Evolutionary conservation across 352 stramenopile genomes (phyloP).

Genomic region (Phytophthora litchii): DNA sequence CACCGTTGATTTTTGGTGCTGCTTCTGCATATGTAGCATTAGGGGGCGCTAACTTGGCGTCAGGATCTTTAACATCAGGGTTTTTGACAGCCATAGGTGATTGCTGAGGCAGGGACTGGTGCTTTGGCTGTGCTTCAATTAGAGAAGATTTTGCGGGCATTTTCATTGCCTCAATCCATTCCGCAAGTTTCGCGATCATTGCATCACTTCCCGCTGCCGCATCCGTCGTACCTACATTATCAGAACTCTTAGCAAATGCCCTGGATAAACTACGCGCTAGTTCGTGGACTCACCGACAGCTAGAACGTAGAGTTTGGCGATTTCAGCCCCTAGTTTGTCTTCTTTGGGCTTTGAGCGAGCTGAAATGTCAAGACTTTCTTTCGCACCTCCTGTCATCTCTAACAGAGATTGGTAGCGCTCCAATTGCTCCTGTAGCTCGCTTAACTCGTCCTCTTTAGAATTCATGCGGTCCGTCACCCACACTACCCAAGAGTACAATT

Average conservation of each 20-base stretch:
- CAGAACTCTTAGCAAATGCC: constrained; percentile 12
- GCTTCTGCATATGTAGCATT: not conserved
- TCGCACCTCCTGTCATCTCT: constrained; percentile 52
- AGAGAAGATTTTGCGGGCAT: not conserved
- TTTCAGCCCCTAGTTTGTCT: constrained; percentile 31
- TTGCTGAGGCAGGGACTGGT: constrained; percentile 4
- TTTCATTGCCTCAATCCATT: constrained; percentile 41
- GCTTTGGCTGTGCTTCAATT: not conserved
- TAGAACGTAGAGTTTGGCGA: constrained; percentile 48
- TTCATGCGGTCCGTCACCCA: constrained; percentile 91
- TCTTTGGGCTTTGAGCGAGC: constrained; percentile 14
- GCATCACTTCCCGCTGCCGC: constrained; percentile 11
- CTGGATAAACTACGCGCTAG: not conserved
- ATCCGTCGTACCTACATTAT: constrained; percentile 19
- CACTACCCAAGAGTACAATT: constrained; percentile 41
- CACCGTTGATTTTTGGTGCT: constrained; percentile 15
- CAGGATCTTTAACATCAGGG: not conserved
- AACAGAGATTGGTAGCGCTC: constrained; percentile 84
- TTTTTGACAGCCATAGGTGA: not conserved
- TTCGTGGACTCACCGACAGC: constrained; percentile 35
- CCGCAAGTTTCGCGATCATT: constrained; percentile 35
- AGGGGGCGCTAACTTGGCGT: not conserved
- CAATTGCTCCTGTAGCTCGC: constrained; percentile 84
- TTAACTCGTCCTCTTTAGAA: constrained; percentile 86
- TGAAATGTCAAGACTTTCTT: constrained; percentile 7